A percentile compares a stretch with the other conserved stretches of the same genome.
Evolutionary conservation across 441 rosid genomes (phyloP).

Genomic region (Pelargonium cotyledonis): DNA sequence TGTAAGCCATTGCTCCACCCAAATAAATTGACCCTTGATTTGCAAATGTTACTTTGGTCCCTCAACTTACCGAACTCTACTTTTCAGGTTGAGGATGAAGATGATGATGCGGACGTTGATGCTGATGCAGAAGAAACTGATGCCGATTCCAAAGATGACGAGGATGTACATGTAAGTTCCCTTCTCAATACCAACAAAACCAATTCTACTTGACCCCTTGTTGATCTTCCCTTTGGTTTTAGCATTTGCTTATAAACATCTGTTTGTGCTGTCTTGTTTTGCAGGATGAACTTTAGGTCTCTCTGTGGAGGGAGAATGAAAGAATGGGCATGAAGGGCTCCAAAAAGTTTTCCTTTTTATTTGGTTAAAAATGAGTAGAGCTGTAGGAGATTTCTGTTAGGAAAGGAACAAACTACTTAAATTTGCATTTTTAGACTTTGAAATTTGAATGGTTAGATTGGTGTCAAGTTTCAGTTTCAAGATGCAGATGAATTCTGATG

Average conservation of each 20-base stretch:
- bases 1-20: slow-evolving; percentile 31
- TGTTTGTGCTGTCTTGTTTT: not conserved
- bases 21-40: not conserved
- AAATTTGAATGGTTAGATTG: too few species aligned
- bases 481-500: too few species aligned
- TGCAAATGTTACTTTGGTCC: not conserved
- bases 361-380: not conserved
- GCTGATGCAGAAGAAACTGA: slow-evolving; percentile 44
- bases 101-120: slow-evolving; percentile 34
- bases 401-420: slow-evolving; percentile 7
- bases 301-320: slow-evolving; percentile 7
- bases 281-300: slow-evolving; percentile 74
- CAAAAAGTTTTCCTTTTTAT: slow-evolving; percentile 8
- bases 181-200: not conserved
- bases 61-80: not conserved
- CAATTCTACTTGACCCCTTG: not conserved
- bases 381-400: slow-evolving; percentile 16
- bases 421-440: slow-evolving; percentile 7
- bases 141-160: slow-evolving; percentile 27
- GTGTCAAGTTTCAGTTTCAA: too few species aligned
- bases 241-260: not conserved
- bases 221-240: not conserved
- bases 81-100: slow-evolving; percentile 55
- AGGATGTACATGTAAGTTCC: slow-evolving; percentile 42
- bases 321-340: slow-evolving; percentile 10